Percentiles rank a stretch among this genome's conserved stretches.
These are phyloP conservation scores for Arabidopsis arenosa DNA, from an alignment of 345 rosid genomes.

Conservation along the genomic window DNA sequence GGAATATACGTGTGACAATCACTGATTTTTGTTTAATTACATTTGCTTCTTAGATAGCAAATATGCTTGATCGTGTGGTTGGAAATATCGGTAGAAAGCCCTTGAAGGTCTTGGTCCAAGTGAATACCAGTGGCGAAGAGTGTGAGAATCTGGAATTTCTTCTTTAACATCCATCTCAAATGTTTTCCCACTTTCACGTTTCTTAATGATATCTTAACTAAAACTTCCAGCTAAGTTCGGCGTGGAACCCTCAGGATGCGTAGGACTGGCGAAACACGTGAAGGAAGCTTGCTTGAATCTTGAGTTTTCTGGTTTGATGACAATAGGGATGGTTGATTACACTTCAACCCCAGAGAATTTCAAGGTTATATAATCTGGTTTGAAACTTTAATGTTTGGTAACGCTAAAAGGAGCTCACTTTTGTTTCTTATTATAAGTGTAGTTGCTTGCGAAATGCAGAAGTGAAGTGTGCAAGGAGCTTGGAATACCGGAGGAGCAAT, in stretches of 20 bases:
- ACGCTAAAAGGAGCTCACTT: conserved; percentile 8
- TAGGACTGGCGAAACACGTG: conserved; percentile 80
- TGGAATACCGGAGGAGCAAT: conserved; percentile 79
- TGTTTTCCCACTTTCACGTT: not conserved
- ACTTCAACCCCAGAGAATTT: conserved; percentile 96
- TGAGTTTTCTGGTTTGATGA: conserved; percentile 89
- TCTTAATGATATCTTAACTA: not conserved
- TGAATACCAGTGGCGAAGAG: conserved; percentile 97
- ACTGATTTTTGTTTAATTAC: not conserved
- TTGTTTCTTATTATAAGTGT: conserved; percentile 32
- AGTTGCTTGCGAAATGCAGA: conserved; percentile 89
- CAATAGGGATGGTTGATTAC: conserved; percentile 93
- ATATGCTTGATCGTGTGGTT: conserved; percentile 73
- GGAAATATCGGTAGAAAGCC: conserved; percentile 78
- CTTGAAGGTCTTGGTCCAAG: conserved; percentile 85
- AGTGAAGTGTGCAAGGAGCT: conserved; percentile 85
- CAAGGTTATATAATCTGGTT: conserved; percentile 54
- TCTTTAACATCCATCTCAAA: not conserved
- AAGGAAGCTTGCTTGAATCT: conserved; percentile 71
- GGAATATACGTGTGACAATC: not conserved
- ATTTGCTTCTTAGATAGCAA: conserved; percentile 71
- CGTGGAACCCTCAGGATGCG: conserved; percentile 82
- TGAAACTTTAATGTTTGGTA: not conserved
- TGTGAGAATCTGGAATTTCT: conserved; percentile 58
- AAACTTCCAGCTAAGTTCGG: conserved; percentile 79